Percentiles rank a stretch among this genome's conserved stretches.
Conservation (phyloP, 2,329 filamentous ascomycete genomes). For the Exophiala lecanii-corni region DNA sequence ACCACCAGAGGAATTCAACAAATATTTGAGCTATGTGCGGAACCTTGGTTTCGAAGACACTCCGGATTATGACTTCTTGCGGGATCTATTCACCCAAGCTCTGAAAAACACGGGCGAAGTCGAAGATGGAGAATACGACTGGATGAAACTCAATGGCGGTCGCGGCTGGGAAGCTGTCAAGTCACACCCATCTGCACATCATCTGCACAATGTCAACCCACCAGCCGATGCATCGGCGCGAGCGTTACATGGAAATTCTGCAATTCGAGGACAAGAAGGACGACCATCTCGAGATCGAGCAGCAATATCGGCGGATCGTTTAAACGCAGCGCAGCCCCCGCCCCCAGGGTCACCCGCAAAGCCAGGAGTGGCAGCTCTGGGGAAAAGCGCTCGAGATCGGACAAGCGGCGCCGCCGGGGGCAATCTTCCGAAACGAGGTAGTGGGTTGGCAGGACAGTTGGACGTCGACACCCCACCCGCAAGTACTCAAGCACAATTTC, state of each 20-base stretch:
- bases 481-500: constrained; percentile 93
- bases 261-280: constrained; percentile 34
- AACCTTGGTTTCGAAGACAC: constrained; percentile 98
- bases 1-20: constrained; percentile 78
- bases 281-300: constrained; percentile 54
- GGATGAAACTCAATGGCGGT: constrained; percentile 95
- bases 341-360: constrained; percentile 74
- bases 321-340: constrained; percentile 90
- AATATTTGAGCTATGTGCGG: constrained; percentile 94
- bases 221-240: constrained; percentile 77
- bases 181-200: constrained; percentile 64
- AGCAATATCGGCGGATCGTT: constrained; percentile 75
- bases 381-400: constrained; percentile 62
- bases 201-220: constrained; percentile 72
- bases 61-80: constrained; percentile 95
- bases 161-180: constrained; percentile 87
- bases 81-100: constrained; percentile 92
- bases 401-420: constrained; percentile 65
- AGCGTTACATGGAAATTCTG: constrained; percentile 66
- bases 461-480: constrained; percentile 80
- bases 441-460: constrained; percentile 35
- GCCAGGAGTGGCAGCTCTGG: constrained; percentile 54
- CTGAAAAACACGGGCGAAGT: constrained; percentile 91
- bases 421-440: constrained; percentile 27
- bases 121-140: constrained; percentile 98